Percentiles rank a stretch among this genome's conserved stretches.
Conservation (phyloP, 306 rosid genomes). For the Carpinus viminea region DNA sequence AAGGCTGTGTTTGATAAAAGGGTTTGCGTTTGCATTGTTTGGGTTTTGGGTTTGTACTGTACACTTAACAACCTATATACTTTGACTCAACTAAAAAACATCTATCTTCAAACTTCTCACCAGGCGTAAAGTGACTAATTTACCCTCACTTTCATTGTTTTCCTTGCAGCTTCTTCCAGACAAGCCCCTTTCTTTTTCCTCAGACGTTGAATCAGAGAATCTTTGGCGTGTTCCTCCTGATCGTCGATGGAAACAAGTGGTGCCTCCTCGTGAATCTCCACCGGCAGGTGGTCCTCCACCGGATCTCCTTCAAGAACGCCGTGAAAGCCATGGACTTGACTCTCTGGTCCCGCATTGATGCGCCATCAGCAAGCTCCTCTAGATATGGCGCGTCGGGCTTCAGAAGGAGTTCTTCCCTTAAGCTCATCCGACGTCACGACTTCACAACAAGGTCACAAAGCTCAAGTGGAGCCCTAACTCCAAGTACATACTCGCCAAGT, state of each 20-base stretch:
- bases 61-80: too few species aligned
- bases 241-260: slow-evolving; percentile 72
- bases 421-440: slow-evolving; percentile 68
- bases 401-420: slow-evolving; percentile 66
- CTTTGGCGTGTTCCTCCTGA: slow-evolving; percentile 60
- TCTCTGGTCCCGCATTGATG: slow-evolving; percentile 42
- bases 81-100: too few species aligned
- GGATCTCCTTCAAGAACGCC: slow-evolving; percentile 69
- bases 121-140: too few species aligned
- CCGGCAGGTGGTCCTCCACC: slow-evolving; percentile 82
- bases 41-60: too few species aligned
- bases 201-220: too few species aligned
- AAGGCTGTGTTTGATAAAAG: too few species aligned
- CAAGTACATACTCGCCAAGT: slow-evolving; percentile 60
- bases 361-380: slow-evolving; percentile 70
- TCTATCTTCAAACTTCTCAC: too few species aligned
- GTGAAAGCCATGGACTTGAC: slow-evolving; percentile 57
- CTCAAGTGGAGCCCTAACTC: slow-evolving; percentile 87
- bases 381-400: slow-evolving; percentile 89
- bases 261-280: slow-evolving; percentile 82
- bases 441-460: slow-evolving; percentile 54
- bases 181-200: too few species aligned
- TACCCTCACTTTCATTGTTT: too few species aligned
- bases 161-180: too few species aligned
- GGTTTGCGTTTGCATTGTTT: too few species aligned